Base-by-base conservation (phyloP, 768 basidiomycete genomes). In the Boletus pseudo-olivaceus region DNA sequence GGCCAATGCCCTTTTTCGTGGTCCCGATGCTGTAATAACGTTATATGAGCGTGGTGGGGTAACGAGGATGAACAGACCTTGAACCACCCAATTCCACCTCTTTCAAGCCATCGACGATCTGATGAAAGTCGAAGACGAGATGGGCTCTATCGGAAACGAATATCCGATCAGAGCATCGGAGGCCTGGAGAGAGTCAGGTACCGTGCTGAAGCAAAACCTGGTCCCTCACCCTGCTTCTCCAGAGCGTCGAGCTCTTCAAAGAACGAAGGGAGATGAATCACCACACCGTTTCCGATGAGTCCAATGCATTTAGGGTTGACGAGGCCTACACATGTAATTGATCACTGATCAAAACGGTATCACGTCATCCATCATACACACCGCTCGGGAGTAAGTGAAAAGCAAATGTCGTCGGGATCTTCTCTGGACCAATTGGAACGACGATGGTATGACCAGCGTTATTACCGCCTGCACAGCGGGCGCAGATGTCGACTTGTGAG, bases 361-460 rank as follows among this genome's bases (percentile, higher is more conserved):
- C 35, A 41, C 51, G 26, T 19, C 54, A 34, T 40, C 30, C 10
- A 34, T 43, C 12, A 7, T 14, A 44, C 42, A 67, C 58, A 93
- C 96, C 97, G 63, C 89, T 90, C 1, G 97, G 97, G 29, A 98
- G 77, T 15, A 98, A 76, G 76, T 98, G 97, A 72, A 99, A 99
- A 37, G 94, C 94, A 73, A 90, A 98, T 2, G 85, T 93, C 61
- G 82, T 94, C 73, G 84, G 83, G 54, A 82, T 76, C 42, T 82
- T 81, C 55, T 90, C 82, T 43, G 84, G 80, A 11, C 82, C 81
- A 26, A 82, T 70, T 6, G 87, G 85, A 6, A 85, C 91, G 59
- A 99, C 88, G 70, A 99, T 98, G 23, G 97, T 98, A 74, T 99
- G 97, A 2, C 97, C 97, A 23, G 97, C 97, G 69, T 99, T 99